Percentiles rank a stretch among this genome's conserved stretches.
Conservation (phyloP, 2,329 filamentous ascomycete genomes). For the Apiospora kogelbergensis region DNA sequence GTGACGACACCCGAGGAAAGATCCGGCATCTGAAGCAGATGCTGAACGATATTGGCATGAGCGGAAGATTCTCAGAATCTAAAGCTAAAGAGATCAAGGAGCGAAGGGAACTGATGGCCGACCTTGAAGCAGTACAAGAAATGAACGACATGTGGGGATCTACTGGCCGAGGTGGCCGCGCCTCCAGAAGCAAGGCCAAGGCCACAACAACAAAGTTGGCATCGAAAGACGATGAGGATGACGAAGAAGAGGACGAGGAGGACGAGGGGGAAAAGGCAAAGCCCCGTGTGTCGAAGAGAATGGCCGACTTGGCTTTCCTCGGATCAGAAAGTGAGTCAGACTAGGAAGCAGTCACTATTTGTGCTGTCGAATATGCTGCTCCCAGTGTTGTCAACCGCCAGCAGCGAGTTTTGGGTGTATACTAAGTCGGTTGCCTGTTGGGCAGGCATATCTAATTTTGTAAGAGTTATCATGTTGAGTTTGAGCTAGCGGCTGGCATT, state of each 20-base stretch:
- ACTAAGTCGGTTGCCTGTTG: not conserved
- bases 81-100: constrained; percentile 88
- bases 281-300: constrained; percentile 44
- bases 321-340: constrained; percentile 69
- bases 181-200: constrained; percentile 42
- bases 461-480: not conserved
- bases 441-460: not conserved
- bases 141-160: constrained; percentile 78
- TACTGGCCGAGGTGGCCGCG: constrained; percentile 35
- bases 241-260: constrained; percentile 34
- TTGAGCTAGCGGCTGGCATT: constrained; percentile 40
- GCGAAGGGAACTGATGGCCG: constrained; percentile 76
- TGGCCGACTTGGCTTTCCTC: constrained; percentile 63
- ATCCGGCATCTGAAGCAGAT: constrained; percentile 77
- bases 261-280: constrained; percentile 21
- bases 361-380: not conserved
- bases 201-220: constrained; percentile 36
- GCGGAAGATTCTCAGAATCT: constrained; percentile 80
- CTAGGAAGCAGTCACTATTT: constrained; percentile 20
- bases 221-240: constrained; percentile 30
- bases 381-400: not conserved
- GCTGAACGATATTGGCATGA: constrained; percentile 83
- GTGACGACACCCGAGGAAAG: constrained; percentile 72
- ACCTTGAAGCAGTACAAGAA: constrained; percentile 81
- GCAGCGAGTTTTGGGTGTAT: not conserved